Evolutionary conservation across 768 basidiomycete genomes (phyloP).

Genomic region (Lactarius sp.): DNA sequence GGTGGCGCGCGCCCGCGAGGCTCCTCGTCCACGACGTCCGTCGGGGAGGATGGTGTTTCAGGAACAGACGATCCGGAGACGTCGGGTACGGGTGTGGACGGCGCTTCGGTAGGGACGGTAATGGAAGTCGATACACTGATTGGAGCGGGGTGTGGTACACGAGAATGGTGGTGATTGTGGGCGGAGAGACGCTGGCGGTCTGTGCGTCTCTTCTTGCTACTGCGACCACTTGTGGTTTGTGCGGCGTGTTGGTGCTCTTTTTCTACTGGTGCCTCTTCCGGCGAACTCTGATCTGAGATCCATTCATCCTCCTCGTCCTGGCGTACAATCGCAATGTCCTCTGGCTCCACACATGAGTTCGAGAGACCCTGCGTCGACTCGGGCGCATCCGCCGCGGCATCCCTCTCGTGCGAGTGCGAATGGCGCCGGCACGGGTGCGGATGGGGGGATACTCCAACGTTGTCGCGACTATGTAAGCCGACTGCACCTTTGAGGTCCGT

Average conservation of each 20-base stretch:
- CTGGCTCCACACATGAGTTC: not conserved
- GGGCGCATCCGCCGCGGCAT: not conserved
- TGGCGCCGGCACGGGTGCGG: not conserved
- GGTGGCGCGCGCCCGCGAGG: constrained; percentile 26
- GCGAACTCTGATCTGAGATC: constrained; percentile 52
- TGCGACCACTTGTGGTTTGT: constrained; percentile 17
- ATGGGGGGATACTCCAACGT: not conserved
- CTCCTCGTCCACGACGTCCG: constrained; percentile 20
- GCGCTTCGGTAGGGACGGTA: constrained; percentile 15
- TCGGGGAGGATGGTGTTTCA: not conserved
- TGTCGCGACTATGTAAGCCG: not conserved
- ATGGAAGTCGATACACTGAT: not conserved
- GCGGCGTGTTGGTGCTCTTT: not conserved
- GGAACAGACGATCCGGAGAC: not conserved
- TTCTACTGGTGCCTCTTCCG: constrained; percentile 10
- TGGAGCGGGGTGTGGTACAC: not conserved
- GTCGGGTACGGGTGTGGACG: constrained; percentile 14
- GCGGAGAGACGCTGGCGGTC: constrained; percentile 6
- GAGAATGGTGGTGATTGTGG: not conserved
- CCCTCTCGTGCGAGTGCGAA: not conserved
- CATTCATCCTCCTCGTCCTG: constrained; percentile 54
- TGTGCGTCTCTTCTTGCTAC: constrained; percentile 6
- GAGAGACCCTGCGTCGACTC: not conserved
- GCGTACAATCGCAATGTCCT: constrained; percentile 23
- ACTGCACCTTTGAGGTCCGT: constrained; percentile 19